Conservation (phyloP, 208 protist species). For the Wallacemonas rigidus region DNA sequence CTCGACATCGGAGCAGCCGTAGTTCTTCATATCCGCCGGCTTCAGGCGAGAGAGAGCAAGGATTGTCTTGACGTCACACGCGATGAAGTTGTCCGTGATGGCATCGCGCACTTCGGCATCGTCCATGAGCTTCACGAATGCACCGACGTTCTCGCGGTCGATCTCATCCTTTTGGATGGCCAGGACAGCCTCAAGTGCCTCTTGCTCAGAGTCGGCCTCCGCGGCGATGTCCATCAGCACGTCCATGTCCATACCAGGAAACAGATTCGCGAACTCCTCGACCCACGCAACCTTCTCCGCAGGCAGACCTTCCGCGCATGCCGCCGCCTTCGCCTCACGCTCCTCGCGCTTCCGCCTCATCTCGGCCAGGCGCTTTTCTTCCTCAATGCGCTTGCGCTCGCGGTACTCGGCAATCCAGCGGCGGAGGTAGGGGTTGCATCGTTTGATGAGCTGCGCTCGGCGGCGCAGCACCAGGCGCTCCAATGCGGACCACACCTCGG, state of each 20-base stretch:
- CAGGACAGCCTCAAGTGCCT: slow-evolving; percentile 48
- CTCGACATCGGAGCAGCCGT: slow-evolving; percentile 70
- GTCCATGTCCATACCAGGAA: slow-evolving; percentile 58
- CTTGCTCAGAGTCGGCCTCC: slow-evolving; percentile 49
- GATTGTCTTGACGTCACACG: slow-evolving; percentile 61
- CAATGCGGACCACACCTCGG: slow-evolving; percentile 81
- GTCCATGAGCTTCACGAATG: slow-evolving; percentile 66
- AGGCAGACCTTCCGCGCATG: slow-evolving; percentile 40
- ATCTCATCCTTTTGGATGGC: slow-evolving; percentile 71
- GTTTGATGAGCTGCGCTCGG: slow-evolving; percentile 55
- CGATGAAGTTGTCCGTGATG: slow-evolving; percentile 53
- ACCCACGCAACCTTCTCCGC: slow-evolving; percentile 53
- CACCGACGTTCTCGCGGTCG: slow-evolving; percentile 42
- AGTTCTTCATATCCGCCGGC: slow-evolving; percentile 50
- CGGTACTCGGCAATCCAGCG: slow-evolving; percentile 67
- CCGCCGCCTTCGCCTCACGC: slow-evolving; percentile 53
- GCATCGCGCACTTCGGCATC: slow-evolving; percentile 47
- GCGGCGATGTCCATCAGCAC: slow-evolving; percentile 65
- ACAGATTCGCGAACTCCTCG: slow-evolving; percentile 61
- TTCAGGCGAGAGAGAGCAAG: slow-evolving; percentile 53
- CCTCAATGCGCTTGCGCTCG: slow-evolving; percentile 68
- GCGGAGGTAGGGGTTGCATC: slow-evolving; percentile 67
- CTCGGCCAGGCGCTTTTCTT: slow-evolving; percentile 58
- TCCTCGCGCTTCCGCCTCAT: slow-evolving; percentile 48
- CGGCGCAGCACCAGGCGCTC: slow-evolving; percentile 80